These are phyloP conservation scores for Heracleum sosnowskyi DNA, from an alignment of 129 eudicot genomes.

Conservation along the genomic window DNA sequence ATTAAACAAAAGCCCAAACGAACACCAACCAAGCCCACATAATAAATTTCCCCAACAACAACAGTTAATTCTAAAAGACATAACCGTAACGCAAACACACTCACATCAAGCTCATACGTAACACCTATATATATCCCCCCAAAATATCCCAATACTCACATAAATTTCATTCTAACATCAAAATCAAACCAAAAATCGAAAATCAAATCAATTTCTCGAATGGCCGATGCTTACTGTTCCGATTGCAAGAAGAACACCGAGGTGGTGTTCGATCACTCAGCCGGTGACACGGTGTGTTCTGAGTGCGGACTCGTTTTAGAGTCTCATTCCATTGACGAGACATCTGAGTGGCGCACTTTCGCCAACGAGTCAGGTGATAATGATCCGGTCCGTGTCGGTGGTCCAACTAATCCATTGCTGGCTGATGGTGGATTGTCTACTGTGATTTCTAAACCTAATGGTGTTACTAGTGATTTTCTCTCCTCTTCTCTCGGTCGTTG, in stretches of 20 bases:
- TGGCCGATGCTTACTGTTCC: slow-evolving; percentile 65
- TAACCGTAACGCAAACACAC: no score
- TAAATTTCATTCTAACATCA: no score
- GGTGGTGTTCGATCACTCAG: slow-evolving; percentile 79
- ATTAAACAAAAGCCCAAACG: no score
- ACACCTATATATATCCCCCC: no score
- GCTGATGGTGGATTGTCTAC: slow-evolving; percentile 61
- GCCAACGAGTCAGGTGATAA: slow-evolving; percentile 76
- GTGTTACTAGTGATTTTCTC: slow-evolving; percentile 50
- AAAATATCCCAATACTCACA: no score
- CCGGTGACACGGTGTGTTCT: slow-evolving; percentile 83
- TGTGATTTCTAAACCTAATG: slow-evolving; percentile 65
- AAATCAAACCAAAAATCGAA: no score
- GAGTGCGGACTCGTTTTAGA: slow-evolving; percentile 87
- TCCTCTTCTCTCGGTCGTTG: slow-evolving; percentile 52
- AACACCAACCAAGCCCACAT: no score
- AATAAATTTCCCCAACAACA: no score
- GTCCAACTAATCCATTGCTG: slow-evolving; percentile 57
- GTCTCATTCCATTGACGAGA: slow-evolving; percentile 81
- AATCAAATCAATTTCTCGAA: not conserved
- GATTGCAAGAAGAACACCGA: slow-evolving; percentile 74
- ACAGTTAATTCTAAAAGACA: no score
- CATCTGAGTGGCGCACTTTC: slow-evolving; percentile 86
- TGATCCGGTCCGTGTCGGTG: slow-evolving; percentile 88
- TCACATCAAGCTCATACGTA: no score